A percentile compares a stretch with the other conserved stretches of the same genome.
Evolutionary conservation across 2,329 filamentous ascomycete genomes (phyloP).

Genomic region (Geoglossum cookeanum): DNA sequence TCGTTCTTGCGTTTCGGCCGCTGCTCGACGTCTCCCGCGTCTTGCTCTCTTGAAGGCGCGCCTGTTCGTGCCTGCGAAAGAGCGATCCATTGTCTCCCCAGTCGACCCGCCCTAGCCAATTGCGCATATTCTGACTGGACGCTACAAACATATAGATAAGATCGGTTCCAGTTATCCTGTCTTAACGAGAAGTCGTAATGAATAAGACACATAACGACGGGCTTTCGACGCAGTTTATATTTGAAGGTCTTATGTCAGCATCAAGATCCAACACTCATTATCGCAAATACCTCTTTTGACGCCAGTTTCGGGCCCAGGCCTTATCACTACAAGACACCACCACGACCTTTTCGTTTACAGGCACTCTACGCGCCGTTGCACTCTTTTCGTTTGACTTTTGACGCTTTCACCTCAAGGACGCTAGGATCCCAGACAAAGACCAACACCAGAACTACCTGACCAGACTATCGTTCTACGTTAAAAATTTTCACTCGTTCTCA

Average conservation of each 20-base stretch:
- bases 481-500: background rate
- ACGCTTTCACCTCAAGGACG: background rate
- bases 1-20: background rate
- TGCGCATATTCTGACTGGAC: background rate
- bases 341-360: background rate
- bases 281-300: background rate
- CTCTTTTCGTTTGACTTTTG: background rate
- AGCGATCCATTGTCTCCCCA: background rate
- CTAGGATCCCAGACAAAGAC: background rate
- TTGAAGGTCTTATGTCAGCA: background rate
- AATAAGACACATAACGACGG: background rate
- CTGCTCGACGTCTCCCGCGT: background rate
- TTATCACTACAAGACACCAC: background rate
- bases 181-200: background rate
- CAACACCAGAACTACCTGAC: background rate
- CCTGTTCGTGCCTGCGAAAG: background rate
- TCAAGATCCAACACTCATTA: background rate
- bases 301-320: background rate
- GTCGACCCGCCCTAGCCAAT: background rate
- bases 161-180: background rate
- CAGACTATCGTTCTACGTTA: background rate
- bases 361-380: background rate
- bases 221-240: conserved; percentile 1
- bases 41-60: background rate
- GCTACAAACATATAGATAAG: background rate